These are phyloP conservation scores for Pythium dissotocum DNA, from an alignment of 352 stramenopile genomes.

Conservation along the genomic window DNA sequence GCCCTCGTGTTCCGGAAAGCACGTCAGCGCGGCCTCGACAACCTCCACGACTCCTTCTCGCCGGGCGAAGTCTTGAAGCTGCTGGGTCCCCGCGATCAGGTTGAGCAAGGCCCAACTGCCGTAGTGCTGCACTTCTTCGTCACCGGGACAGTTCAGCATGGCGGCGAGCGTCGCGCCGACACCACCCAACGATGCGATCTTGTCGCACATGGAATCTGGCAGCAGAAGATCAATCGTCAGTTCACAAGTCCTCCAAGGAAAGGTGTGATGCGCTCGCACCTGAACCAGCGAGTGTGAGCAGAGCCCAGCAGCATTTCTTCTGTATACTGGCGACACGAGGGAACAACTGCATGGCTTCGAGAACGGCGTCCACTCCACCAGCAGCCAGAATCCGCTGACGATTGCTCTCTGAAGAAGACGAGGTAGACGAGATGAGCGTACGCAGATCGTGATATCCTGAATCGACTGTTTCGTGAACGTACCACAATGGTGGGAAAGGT, in stretches of 20 bases:
- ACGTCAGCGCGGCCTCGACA: constrained; percentile 73
- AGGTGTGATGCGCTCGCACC: constrained; percentile 31
- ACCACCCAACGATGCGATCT: constrained; percentile 56
- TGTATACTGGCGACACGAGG: constrained; percentile 69
- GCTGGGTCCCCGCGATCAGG: constrained; percentile 48
- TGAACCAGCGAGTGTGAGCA: constrained; percentile 81
- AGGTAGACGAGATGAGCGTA: constrained; percentile 18
- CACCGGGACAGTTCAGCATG: constrained; percentile 72
- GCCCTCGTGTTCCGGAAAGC: constrained; percentile 70
- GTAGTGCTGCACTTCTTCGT: constrained; percentile 65
- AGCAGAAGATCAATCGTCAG: not conserved
- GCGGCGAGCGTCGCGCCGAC: constrained; percentile 68
- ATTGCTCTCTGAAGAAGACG: constrained; percentile 69
- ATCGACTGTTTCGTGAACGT: constrained; percentile 24
- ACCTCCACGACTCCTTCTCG: constrained; percentile 81
- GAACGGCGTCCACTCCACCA: constrained; percentile 75
- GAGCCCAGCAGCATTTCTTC: constrained; percentile 79
- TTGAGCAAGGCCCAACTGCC: constrained; percentile 75
- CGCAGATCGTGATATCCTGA: constrained; percentile 11
- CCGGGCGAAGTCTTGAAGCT: constrained; percentile 57
- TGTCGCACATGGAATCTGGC: constrained; percentile 67
- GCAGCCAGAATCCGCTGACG: constrained; percentile 68
- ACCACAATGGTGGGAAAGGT: constrained; percentile 85
- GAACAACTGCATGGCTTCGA: constrained; percentile 86
- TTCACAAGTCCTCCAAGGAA: not conserved